A percentile compares a stretch with the other conserved stretches of the same genome.
phyloP scores from a whole-genome alignment of 176 grass and related monocot species.

The Rhynchospora breviuscula region DNA sequence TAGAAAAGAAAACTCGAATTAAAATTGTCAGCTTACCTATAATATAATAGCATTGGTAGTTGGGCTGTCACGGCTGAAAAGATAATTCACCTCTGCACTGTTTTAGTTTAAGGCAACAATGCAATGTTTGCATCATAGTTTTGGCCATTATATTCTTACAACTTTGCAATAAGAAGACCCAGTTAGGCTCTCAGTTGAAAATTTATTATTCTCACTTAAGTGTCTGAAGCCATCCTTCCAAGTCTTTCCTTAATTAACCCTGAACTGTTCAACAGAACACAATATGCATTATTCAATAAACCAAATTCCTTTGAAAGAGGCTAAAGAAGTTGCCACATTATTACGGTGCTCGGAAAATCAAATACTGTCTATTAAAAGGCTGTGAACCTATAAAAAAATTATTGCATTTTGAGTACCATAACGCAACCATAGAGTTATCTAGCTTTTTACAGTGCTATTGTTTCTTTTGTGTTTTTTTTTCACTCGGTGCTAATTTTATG shows the following conservation, averaged over 20 bases:
- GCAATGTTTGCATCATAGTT: background rate
- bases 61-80: background rate
- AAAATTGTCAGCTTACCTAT: conserved; percentile 8
- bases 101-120: background rate
- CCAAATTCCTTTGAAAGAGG: background rate
- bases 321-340: background rate
- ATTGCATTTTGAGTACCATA: background rate
- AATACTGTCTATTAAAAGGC: background rate
- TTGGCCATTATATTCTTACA: background rate
- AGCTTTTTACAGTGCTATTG: no score
- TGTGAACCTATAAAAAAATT: background rate
- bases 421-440: background rate
- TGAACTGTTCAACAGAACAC: background rate
- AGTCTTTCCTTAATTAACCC: background rate
- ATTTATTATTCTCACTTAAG: background rate
- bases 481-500: background rate
- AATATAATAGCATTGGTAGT: background rate
- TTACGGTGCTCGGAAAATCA: background rate
- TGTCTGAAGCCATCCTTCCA: no score
- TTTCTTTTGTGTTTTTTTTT: background rate
- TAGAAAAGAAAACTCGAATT: background rate
- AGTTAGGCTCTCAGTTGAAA: background rate
- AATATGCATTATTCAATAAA: background rate
- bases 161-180: background rate
- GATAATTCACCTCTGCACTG: background rate